Percentiles rank a stretch among this genome's conserved stretches.
phyloP scores from a whole-genome alignment of 768 basidiomycete genomes.

The Tremella yokohamensis region DNA sequence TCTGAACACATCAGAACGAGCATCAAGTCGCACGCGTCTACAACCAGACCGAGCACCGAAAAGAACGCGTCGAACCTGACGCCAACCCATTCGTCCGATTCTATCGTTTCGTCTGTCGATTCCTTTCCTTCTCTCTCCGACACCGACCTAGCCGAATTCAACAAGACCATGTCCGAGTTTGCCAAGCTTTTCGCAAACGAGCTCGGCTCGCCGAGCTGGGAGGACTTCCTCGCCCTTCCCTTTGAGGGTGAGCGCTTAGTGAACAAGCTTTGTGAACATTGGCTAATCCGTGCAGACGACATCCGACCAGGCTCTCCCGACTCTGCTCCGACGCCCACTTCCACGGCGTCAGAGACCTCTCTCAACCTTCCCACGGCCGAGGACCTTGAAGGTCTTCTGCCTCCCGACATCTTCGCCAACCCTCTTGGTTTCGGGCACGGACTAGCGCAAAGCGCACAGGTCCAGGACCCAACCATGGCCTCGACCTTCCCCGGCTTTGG shows the following conservation, averaged over 20 bases:
- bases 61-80: constrained; percentile 1
- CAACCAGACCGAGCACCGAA: not conserved
- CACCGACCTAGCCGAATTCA: not conserved
- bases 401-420: constrained; percentile 16
- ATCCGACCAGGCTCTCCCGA: not conserved
- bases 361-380: constrained; percentile 30
- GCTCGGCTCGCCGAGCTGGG: constrained; percentile 1
- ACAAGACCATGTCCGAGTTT: not conserved
- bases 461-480: constrained; percentile 32
- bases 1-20: too few relatives aligned
- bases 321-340: constrained; percentile 24
- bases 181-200: constrained; percentile 3
- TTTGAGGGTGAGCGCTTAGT: not conserved
- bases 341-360: constrained; percentile 37
- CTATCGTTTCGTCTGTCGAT: not conserved
- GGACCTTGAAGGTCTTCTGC: constrained; percentile 16
- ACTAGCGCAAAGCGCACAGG: constrained; percentile 8
- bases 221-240: constrained; percentile 3
- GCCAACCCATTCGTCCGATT: not conserved
- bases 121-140: not conserved
- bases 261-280: not conserved
- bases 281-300: not conserved
- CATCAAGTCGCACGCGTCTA: too few relatives aligned
- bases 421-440: constrained; percentile 3
- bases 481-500: constrained; percentile 23